Evolutionary conservation across 2,329 filamentous ascomycete species (phyloP), one percentile per base, ranked within the genome.

Genomic region (Emmonsia crescens): DNA sequence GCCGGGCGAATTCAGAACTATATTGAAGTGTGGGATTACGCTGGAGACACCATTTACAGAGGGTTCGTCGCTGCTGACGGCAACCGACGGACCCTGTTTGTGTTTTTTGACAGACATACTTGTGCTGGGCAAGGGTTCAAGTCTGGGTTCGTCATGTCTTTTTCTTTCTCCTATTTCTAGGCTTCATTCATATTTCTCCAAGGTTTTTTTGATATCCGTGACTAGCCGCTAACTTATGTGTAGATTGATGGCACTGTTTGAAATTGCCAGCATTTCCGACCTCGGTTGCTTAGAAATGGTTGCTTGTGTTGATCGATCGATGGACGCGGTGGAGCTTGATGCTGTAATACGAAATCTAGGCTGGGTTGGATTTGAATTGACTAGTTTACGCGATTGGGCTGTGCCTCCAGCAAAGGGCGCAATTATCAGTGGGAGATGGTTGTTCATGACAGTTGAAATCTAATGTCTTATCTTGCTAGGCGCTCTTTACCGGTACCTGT

Each of bases 301-400:
- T 65, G 85, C 91, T 69, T 92, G 89, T 75, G 82, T 96, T 65
- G 90, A 93, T 73, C 88, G 91, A 65, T 79, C 80, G 54, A 84
- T 87, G 65, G 81, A 84, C 46, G 76, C 81, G 31, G 77, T 82
- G 63, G 85, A 89, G 64, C 79, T 83, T 62, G 84, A 87, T 67
- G 80, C 85, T 62, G 79, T 93, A 67, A 85, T 88, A 70, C 90
- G 88, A 74, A 92, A 91, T 70, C 83, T 96, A 59, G 89, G 91
- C 73, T 96, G 92, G 92, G 92, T 95, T 66, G 92, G 92, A 61
- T 96, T 96, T 72, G 89, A 89, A 71, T 82, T 93, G 67, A 86
- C 85, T 57, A 93, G 89, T 29, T 80, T 96, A 51, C 87, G 91
- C 67, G 83, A 85, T 68, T 96, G 91, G 87, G 82, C 63, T 54